A percentile compares a stretch with the other conserved stretches of the same genome.
These are phyloP conservation scores for Neopestalotiopsis sp. DNA, from an alignment of 2,329 filamentous ascomycete genomes.

Conservation along the genomic window DNA sequence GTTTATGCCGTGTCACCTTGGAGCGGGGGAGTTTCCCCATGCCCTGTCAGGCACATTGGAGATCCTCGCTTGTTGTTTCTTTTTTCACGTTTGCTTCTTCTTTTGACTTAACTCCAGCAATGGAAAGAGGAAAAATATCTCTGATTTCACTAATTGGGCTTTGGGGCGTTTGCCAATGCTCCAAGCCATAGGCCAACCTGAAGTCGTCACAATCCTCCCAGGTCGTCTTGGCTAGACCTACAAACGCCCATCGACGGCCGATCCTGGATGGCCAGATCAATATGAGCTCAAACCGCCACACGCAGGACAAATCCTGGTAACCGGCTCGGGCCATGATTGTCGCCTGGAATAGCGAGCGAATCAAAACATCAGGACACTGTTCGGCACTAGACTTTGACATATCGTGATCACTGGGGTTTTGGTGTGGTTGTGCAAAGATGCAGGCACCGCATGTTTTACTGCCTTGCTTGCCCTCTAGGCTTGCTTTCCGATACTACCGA, in stretches of 20 bases:
- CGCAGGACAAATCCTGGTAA: not conserved
- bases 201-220: too few relatives aligned
- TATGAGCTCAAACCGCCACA: not conserved
- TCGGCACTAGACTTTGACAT: not conserved
- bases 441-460: slow-evolving; percentile 8
- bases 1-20: slow-evolving; percentile 5
- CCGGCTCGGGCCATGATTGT: not conserved
- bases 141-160: not conserved
- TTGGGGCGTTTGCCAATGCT: not conserved
- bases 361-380: not conserved
- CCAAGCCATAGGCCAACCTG: too few relatives aligned
- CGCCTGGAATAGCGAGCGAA: not conserved
- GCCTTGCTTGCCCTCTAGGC: not conserved
- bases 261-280: not conserved
- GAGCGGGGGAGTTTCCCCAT: not conserved
- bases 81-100: not conserved
- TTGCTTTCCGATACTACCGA: not conserved
- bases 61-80: not conserved
- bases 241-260: too few relatives aligned
- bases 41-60: not conserved
- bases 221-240: too few relatives aligned
- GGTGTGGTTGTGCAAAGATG: slow-evolving; percentile 7
- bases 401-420: not conserved
- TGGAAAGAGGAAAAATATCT: not conserved
- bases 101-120: not conserved